Conservation (phyloP, 2,329 filamentous ascomycete genomes). For the Fusarium decemcellulare region DNA sequence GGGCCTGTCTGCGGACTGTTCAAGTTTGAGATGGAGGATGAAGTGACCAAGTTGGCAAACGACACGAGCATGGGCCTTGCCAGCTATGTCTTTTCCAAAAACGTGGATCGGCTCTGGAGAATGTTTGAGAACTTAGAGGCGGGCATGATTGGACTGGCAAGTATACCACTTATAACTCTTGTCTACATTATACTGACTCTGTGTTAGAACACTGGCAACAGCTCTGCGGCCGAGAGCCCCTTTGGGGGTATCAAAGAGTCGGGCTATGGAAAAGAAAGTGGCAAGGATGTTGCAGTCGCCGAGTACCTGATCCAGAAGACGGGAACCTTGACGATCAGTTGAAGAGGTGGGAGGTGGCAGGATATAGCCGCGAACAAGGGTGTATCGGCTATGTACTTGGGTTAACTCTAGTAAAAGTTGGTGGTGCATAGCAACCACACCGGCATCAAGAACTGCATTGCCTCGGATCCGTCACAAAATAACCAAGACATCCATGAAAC, state of each 20-base stretch:
- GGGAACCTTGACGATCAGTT: conserved; percentile 2
- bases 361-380: too few species aligned
- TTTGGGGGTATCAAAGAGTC: conserved; percentile 23
- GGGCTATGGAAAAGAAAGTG: conserved; percentile 18
- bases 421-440: too few species aligned
- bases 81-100: conserved; percentile 15
- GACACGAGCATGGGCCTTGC: conserved; percentile 11
- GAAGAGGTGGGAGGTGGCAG: too few species aligned
- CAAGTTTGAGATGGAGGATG: background rate
- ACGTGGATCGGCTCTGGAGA: conserved; percentile 4
- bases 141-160: conserved; percentile 12
- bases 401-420: too few species aligned
- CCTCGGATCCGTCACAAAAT: too few species aligned
- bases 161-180: background rate
- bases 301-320: conserved; percentile 22
- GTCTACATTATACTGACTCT: background rate
- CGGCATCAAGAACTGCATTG: too few species aligned
- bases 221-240: conserved; percentile 13
- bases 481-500: too few species aligned
- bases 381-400: too few species aligned
- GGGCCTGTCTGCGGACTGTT: background rate
- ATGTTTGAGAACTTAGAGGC: conserved; percentile 21
- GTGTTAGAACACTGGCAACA: conserved; percentile 5
- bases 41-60: conserved; percentile 6
- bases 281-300: conserved; percentile 17